Conservation (phyloP, 768 basidiomycete species). For the Russula ochroleuca region DNA sequence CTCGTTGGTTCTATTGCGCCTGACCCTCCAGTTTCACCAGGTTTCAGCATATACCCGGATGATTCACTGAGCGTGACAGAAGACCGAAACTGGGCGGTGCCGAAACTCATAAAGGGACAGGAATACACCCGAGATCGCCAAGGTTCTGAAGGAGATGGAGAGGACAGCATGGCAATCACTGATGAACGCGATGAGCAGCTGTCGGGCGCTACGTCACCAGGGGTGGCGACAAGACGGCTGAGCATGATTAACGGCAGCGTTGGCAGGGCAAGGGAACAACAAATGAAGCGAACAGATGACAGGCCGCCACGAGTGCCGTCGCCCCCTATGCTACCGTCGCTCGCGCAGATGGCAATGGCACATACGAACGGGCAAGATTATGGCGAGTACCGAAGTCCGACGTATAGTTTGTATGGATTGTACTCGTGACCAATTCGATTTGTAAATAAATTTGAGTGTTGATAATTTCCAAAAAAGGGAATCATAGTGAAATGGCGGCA, state of each 20-base stretch:
- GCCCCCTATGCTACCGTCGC: slow-evolving; percentile 65
- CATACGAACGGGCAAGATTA: slow-evolving; percentile 59
- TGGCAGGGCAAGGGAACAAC: slow-evolving; percentile 27
- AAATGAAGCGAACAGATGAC: slow-evolving; percentile 45
- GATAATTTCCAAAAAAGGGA: background rate
- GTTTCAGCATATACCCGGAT: slow-evolving; percentile 64
- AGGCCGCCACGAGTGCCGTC: slow-evolving; percentile 77
- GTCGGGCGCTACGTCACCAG: background rate
- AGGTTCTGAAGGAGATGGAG: slow-evolving; percentile 34
- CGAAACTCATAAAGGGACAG: slow-evolving; percentile 25
- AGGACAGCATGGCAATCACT: background rate
- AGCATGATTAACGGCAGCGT: slow-evolving; percentile 16
- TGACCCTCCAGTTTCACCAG: slow-evolving; percentile 40
- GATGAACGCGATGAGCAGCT: background rate
- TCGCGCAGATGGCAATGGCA: slow-evolving; percentile 72
- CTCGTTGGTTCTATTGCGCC: slow-evolving; percentile 39
- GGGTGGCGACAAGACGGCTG: background rate
- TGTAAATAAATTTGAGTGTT: background rate
- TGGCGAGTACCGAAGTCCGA: slow-evolving; percentile 69
- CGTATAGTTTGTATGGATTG: slow-evolving; percentile 76
- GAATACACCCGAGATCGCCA: no score
- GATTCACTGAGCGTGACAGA: slow-evolving; percentile 64
- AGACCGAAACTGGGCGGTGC: slow-evolving; percentile 31
- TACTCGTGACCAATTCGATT: slow-evolving; percentile 42
- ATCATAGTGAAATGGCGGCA: background rate